These are phyloP conservation scores for Passalora sequoiae DNA, from an alignment of 2,329 filamentous ascomycete species.

Conservation along the genomic window DNA sequence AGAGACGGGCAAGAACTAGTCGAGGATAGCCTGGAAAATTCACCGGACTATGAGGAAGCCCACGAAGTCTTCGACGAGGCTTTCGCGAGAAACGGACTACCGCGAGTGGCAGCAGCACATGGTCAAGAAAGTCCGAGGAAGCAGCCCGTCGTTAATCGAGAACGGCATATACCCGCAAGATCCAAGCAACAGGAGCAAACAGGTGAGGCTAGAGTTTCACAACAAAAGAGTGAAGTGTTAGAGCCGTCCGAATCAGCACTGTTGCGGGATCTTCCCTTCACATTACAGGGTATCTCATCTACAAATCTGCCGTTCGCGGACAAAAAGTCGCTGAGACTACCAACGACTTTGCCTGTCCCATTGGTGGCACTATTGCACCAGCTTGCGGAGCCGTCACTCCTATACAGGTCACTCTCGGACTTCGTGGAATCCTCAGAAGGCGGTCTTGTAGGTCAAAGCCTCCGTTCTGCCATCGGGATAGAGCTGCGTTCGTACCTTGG, in stretches of 20 bases:
- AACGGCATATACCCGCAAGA: conserved; percentile 20
- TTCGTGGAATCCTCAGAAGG: conserved; percentile 79
- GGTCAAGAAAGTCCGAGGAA: conserved; percentile 23
- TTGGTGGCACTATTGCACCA: conserved; percentile 82
- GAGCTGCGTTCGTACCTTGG: conserved; percentile 87
- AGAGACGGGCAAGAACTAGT: conserved; percentile 6
- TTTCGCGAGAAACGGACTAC: conserved; percentile 44
- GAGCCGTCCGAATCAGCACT: conserved; percentile 41
- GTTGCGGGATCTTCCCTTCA: conserved; percentile 75
- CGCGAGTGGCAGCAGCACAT: conserved; percentile 33
- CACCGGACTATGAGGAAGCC: conserved; percentile 20
- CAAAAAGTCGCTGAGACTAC: conserved; percentile 66
- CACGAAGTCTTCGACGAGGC: conserved; percentile 42
- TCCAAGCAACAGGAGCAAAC: conserved; percentile 17
- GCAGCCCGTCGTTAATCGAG: conserved; percentile 19
- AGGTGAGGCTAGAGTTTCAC: conserved; percentile 7
- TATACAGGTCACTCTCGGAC: conserved; percentile 73
- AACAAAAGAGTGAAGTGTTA: conserved; percentile 10
- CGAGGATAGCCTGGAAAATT: conserved; percentile 17
- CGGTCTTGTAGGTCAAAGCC: conserved; percentile 84
- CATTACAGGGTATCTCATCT: conserved; percentile 85
- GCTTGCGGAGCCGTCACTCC: conserved; percentile 84
- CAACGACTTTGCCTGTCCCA: conserved; percentile 72
- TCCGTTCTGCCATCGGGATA: conserved; percentile 76
- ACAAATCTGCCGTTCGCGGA: conserved; percentile 73